Evolutionary conservation across 2,329 filamentous ascomycete genomes (phyloP).

Genomic region (Calonectria ilicicola): DNA sequence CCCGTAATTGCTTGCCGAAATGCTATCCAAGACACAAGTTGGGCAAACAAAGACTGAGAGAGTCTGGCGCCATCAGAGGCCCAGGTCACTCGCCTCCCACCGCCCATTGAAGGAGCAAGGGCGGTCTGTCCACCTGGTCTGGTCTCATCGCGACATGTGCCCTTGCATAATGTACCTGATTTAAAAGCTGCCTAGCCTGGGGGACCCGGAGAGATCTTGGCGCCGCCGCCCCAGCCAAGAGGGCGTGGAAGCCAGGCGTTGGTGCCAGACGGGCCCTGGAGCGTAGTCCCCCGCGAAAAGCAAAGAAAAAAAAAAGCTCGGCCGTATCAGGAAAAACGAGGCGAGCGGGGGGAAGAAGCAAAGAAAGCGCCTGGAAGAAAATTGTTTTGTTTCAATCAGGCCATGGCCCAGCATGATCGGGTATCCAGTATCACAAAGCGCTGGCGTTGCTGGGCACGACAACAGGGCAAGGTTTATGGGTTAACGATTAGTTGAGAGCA

Average conservation of each 20-base stretch:
- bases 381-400: conserved; percentile 11
- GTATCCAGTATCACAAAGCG: not conserved
- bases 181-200: conserved; percentile 15
- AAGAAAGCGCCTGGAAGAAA: not conserved
- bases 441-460: not conserved
- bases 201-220: not conserved
- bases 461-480: conserved; percentile 16
- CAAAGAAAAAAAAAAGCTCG: not conserved
- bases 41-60: not conserved
- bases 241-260: not conserved
- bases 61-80: not conserved
- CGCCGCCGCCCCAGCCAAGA: not conserved
- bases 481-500: conserved; percentile 21
- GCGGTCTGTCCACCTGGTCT: conserved; percentile 36
- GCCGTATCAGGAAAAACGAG: not conserved
- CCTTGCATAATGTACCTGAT: conserved; percentile 43
- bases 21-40: not conserved
- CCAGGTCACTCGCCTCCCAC: conserved; percentile 22
- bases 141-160: conserved; percentile 28
- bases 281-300: not conserved
- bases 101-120: conserved; percentile 8
- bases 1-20: not conserved
- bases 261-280: not conserved
- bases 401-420: not conserved
- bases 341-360: not conserved